Evolutionary conservation across 1,284 basidiomycete species (phyloP).

Genomic region (Moesziomyces sp.): DNA sequence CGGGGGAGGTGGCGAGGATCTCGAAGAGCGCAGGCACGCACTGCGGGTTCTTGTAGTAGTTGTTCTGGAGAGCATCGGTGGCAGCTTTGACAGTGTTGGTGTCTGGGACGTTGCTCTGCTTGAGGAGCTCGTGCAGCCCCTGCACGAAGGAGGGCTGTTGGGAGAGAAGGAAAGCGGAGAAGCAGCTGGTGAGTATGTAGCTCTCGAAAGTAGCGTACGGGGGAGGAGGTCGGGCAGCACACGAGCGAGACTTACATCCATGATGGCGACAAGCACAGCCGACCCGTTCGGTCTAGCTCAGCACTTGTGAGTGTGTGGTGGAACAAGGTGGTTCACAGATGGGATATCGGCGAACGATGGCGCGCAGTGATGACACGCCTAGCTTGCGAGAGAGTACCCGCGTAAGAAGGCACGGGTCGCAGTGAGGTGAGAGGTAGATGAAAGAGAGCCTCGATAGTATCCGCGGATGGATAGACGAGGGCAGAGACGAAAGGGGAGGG

Average conservation of each 20-base stretch:
- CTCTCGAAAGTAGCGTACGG: neutral
- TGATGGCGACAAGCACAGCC: constrained; percentile 2
- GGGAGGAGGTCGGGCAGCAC: neutral
- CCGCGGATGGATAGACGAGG: constrained; percentile 30
- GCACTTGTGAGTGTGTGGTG: constrained; percentile 4
- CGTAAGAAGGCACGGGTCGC: constrained; percentile 10
- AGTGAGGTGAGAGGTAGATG: neutral
- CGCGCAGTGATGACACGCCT: constrained; percentile 15
- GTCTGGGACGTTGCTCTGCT: constrained; percentile 66
- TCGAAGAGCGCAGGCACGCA: constrained; percentile 92
- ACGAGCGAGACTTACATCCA: constrained; percentile 25
- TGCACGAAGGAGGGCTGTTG: constrained; percentile 58
- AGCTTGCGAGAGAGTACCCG: constrained; percentile 7
- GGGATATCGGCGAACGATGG: constrained; percentile 11
- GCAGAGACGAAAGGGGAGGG: neutral
- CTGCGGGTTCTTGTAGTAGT: constrained; percentile 82
- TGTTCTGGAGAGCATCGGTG: constrained; percentile 78
- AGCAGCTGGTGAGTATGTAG: neutral
- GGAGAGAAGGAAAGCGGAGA: neutral
- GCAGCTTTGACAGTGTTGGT: constrained; percentile 69
- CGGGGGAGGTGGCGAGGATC: constrained; percentile 85
- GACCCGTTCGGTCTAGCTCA: constrained; percentile 16
- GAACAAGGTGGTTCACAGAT: neutral
- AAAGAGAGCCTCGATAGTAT: constrained; percentile 15
- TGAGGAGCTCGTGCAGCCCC: constrained; percentile 61